Base-by-base conservation (phyloP, 1,284 basidiomycete species). In the Cutaneotrichosporon sp. region DNA sequence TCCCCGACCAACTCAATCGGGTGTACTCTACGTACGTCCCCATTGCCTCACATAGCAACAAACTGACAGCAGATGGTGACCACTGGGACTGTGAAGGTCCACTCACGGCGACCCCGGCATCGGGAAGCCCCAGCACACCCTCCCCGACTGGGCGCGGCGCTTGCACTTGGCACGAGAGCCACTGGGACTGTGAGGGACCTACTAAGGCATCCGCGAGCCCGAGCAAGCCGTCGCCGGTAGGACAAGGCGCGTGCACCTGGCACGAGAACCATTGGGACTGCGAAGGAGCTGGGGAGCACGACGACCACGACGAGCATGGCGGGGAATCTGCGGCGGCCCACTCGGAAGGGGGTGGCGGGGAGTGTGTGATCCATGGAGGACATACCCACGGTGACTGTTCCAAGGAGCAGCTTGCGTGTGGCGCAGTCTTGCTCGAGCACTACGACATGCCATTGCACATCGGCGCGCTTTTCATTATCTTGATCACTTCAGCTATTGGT, bases 381-480 rank as follows among this genome's bases (percentile, higher is more conserved):
- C 51, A 53, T 51, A 70, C 65, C 0, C 75, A 75, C 55, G 74
- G 75, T n/a, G 71, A 77, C 52, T 77, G 77, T 48, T 70, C 72
- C 0, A 60, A 61, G 8, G 61, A 56, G 16, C 57, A 73, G 3
- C 62, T 68, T n/a, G 70, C 68, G 6, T 75, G 72, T 46, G 73
- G 69, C 51, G 39, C 60, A 3, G 52, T 67, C 48, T 53, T 65
- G 29, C 53, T 68, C 34, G 53, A 66, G 46, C 39, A 60, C 31
- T 78, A 76, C 70, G 65, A 77, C 52, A 59, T 75, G 45, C 54
- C 59, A 5, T 60, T 79, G 1, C 77, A 78, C 57, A 69, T 79
- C 41, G 77, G 64, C 3, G 56, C 76, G 0, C 57, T 79, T 49
- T 78, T 78, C 50, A 65, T 73, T 56, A 60, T 78, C n/a, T 66